These are phyloP conservation scores for Erythrophleum fordii DNA, from an alignment of 306 rosid species.

Conservation along the genomic window DNA sequence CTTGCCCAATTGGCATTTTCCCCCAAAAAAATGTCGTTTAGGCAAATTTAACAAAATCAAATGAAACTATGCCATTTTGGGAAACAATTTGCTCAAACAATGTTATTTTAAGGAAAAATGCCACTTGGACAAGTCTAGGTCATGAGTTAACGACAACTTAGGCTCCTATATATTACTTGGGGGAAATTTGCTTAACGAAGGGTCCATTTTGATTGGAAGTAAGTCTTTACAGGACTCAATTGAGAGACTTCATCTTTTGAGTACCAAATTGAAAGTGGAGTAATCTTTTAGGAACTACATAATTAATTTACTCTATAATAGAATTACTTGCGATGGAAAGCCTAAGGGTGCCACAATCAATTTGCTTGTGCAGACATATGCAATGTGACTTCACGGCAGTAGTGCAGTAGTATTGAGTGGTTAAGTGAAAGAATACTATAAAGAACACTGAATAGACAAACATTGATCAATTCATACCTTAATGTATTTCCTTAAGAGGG, in stretches of 20 bases:
- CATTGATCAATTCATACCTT: conserved; percentile 61
- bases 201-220: background rate
- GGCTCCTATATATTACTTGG: background rate
- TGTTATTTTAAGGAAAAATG: background rate
- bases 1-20: background rate
- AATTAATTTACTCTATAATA: background rate
- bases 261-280: background rate
- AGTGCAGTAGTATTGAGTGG: background rate
- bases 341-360: conserved; percentile 22
- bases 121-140: background rate
- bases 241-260: background rate
- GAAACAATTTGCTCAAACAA: background rate
- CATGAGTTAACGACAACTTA: background rate
- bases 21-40: background rate
- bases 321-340: conserved; percentile 2
- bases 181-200: background rate
- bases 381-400: conserved; percentile 21
- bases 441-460: conserved; percentile 19
- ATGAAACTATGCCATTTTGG: background rate
- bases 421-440: background rate
- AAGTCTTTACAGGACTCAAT: background rate
- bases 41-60: background rate
- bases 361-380: conserved; percentile 30
- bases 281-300: background rate
- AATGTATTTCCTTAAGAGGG: conserved; percentile 80